Percentiles rank a stretch among this genome's conserved stretches.
Evolutionary conservation across 345 rosid species (phyloP).

Genomic region (Eucalyptus melliodora): DNA sequence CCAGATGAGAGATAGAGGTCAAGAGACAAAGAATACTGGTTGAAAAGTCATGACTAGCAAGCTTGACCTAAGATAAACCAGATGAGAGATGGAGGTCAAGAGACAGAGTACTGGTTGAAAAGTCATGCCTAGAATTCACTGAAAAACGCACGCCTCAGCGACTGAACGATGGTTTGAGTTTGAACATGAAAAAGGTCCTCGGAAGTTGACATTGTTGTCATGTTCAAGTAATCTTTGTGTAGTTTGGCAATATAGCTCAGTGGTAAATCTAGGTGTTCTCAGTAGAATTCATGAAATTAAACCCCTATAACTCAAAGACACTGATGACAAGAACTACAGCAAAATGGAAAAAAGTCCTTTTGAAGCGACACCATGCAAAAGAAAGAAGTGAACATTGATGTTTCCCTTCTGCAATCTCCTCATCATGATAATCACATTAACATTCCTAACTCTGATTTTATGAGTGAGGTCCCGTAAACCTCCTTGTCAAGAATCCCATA

Average conservation of each 20-base stretch:
- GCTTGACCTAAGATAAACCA: conserved; percentile 16
- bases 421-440: background rate
- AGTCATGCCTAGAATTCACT: background rate
- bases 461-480: background rate
- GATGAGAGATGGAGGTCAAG: background rate
- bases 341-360: background rate
- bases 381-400: background rate
- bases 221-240: background rate
- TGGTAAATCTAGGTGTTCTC: background rate
- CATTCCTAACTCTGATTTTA: background rate
- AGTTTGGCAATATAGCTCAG: background rate
- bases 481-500: background rate
- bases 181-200: background rate
- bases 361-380: background rate
- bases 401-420: background rate
- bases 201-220: background rate
- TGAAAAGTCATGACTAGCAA: conserved; percentile 1
- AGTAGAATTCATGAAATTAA: background rate
- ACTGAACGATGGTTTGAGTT: background rate
- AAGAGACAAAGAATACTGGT: background rate
- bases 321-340: background rate
- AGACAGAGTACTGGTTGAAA: background rate
- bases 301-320: background rate
- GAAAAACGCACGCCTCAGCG: background rate
- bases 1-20: background rate